Conservation (phyloP, 1,284 basidiomycete genomes). For the Cutaneotrichosporon cutaneum region DNA sequence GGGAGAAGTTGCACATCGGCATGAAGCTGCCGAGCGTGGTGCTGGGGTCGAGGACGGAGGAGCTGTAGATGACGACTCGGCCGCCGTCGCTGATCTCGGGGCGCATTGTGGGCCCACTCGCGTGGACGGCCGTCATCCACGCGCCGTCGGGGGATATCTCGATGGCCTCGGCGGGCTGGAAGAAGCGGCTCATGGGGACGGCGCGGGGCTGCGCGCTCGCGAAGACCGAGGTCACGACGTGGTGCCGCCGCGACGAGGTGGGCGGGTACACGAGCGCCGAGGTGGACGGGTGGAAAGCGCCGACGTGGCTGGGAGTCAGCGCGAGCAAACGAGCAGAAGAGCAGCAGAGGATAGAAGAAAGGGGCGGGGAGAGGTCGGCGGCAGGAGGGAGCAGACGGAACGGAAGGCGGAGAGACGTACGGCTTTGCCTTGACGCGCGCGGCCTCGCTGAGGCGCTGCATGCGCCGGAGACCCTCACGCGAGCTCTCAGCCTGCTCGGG, state of each 20-base stretch:
- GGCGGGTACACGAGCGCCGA: slow-evolving; percentile 26
- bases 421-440: slow-evolving; percentile 4
- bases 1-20: slow-evolving; percentile 30
- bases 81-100: slow-evolving; percentile 14
- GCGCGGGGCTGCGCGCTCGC: slow-evolving; percentile 25
- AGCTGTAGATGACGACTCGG: slow-evolving; percentile 20
- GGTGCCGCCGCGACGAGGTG: slow-evolving; percentile 7
- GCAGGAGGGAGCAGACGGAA: neutral
- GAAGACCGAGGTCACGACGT: slow-evolving; percentile 22
- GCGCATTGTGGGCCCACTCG: slow-evolving; percentile 7
- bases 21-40: slow-evolving; percentile 19
- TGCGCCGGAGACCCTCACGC: slow-evolving; percentile 21
- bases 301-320: slow-evolving; percentile 13
- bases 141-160: slow-evolving; percentile 36
- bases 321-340: too few relatives aligned
- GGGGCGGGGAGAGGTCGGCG: neutral
- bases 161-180: slow-evolving; percentile 28
- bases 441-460: slow-evolving; percentile 23
- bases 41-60: slow-evolving; percentile 34
- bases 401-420: slow-evolving; percentile 3
- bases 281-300: slow-evolving; percentile 21
- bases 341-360: too few relatives aligned
- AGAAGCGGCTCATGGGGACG: slow-evolving; percentile 27
- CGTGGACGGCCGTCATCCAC: slow-evolving; percentile 34
- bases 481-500: slow-evolving; percentile 21